phyloP scores from a whole-genome alignment of 495 filamentous ascomycete species.

The Halenospora varia region DNA sequence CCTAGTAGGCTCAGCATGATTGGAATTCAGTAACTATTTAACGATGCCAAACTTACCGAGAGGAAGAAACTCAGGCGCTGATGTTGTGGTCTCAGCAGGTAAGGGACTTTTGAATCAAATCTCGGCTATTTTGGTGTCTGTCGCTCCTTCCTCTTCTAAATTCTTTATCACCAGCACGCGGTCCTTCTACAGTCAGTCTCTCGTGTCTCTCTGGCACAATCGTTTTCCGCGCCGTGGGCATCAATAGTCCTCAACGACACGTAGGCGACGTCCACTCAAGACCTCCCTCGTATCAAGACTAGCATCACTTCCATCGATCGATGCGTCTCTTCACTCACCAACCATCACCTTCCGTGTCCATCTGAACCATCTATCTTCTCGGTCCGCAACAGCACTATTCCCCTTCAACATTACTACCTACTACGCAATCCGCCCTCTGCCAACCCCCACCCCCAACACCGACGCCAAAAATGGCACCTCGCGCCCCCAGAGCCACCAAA shows the following conservation, averaged over 20 bases:
- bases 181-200: too few relatives aligned
- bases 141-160: neutral
- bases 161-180: neutral
- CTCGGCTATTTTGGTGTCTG: neutral
- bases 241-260: too few relatives aligned
- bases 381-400: neutral
- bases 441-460: neutral
- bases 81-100: too few relatives aligned
- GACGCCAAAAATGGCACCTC: slow-evolving; percentile 14
- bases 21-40: too few relatives aligned
- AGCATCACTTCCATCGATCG: too few relatives aligned
- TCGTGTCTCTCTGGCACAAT: too few relatives aligned
- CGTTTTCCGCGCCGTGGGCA: too few relatives aligned
- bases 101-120: neutral
- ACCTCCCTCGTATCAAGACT: too few relatives aligned
- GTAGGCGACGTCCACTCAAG: too few relatives aligned
- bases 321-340: neutral
- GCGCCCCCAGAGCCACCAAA: slow-evolving; percentile 12
- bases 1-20: too few relatives aligned
- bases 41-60: too few relatives aligned
- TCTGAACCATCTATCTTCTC: neutral
- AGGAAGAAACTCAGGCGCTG: too few relatives aligned
- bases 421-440: neutral
- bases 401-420: neutral
- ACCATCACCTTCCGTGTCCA: neutral